phyloP scores from a whole-genome alignment of 306 rosid genomes.

The Luffa acutangula region DNA sequence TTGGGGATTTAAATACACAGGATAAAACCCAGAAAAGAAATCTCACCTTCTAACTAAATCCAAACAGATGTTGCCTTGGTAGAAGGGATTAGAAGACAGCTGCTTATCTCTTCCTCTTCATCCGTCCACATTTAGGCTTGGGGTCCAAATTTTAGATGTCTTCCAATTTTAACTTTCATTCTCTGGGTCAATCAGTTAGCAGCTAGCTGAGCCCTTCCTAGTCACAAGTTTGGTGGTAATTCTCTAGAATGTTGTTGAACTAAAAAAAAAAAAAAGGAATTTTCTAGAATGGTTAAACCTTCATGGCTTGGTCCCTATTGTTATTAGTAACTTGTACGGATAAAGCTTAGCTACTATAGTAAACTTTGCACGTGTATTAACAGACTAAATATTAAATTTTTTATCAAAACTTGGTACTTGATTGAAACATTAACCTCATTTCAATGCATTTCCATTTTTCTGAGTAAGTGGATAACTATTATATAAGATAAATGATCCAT shows the following conservation, averaged over 20 bases:
- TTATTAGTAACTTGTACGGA: not conserved
- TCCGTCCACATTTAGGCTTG: not conserved
- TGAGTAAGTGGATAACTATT: not conserved
- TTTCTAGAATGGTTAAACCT: not conserved
- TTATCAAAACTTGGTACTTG: not conserved
- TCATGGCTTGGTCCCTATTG: not conserved
- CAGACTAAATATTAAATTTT: too few relatives aligned
- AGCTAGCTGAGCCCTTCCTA: not conserved
- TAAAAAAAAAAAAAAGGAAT: too few relatives aligned
- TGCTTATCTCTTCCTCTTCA: too few relatives aligned
- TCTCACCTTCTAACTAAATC: too few relatives aligned
- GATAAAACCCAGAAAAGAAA: too few relatives aligned
- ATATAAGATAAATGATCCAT: not conserved
- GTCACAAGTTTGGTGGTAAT: not conserved
- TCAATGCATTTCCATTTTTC: not conserved
- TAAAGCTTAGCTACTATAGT: not conserved
- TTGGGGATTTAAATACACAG: too few relatives aligned
- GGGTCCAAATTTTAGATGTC: not conserved
- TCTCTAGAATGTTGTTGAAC: too few relatives aligned
- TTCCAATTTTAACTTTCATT: not conserved
- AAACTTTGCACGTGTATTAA: not conserved
- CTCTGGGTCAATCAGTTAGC: not conserved
- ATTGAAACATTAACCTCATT: not conserved
- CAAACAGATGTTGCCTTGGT: too few relatives aligned
- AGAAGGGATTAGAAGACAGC: too few relatives aligned